Evolutionary conservation across 2,329 filamentous ascomycete genomes (phyloP).

Genomic region (Iodosphaeria phyllophila): DNA sequence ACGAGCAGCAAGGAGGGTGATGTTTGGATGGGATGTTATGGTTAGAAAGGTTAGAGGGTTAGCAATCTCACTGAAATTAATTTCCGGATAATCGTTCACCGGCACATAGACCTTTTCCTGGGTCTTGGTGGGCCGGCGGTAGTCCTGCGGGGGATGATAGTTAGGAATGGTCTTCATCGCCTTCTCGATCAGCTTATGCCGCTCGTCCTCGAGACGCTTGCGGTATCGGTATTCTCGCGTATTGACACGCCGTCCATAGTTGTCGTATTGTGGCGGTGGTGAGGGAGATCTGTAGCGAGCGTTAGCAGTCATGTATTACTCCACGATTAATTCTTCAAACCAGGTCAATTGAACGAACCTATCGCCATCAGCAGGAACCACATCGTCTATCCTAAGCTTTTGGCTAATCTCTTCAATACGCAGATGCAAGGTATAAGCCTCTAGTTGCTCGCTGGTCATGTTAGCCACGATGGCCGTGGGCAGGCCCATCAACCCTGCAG

Average conservation of each 20-base stretch:
- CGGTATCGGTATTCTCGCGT: conserved; percentile 97
- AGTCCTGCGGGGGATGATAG: conserved; percentile 96
- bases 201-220: conserved; percentile 94
- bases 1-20: conserved; percentile 16
- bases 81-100: conserved; percentile 99
- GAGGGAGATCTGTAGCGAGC: conserved; percentile 59
- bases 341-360: conserved; percentile 49
- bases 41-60: conserved; percentile 84
- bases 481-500: conserved; percentile 90
- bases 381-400: conserved; percentile 97
- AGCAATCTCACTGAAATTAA: conserved; percentile 99
- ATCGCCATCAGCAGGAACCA: conserved; percentile 90
- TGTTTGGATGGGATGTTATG: no score
- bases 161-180: conserved; percentile 99
- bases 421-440: conserved; percentile 89
- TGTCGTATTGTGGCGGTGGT: conserved; percentile 92
- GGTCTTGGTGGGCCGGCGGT: conserved; percentile 96
- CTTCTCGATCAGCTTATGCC: conserved; percentile 96
- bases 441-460: conserved; percentile 96
- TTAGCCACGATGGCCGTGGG: conserved; percentile 91
- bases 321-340: no score
- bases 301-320: no score
- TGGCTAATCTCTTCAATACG: conserved; percentile 98
- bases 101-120: conserved; percentile 99
- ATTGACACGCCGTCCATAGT: conserved; percentile 98